Conservation (phyloP, 2,329 filamentous ascomycete genomes). For the Colletotrichum sublineola region DNA sequence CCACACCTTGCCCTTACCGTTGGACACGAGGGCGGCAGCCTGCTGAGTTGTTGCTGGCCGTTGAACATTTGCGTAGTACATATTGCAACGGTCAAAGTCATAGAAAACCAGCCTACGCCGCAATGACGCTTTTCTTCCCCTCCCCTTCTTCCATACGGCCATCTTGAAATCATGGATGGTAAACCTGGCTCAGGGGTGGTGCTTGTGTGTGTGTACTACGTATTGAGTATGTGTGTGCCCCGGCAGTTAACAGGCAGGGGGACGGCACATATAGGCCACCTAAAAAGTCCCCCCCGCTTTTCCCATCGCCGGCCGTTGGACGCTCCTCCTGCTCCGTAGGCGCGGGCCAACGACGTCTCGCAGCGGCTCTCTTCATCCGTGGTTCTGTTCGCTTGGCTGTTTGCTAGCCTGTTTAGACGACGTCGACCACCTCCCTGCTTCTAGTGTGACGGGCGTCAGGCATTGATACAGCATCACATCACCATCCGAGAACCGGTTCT, state of each 20-base stretch:
- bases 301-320: too few species aligned
- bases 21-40: constrained; percentile 8
- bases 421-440: not conserved
- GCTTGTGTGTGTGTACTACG: not conserved
- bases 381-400: not conserved
- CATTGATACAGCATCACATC: not conserved
- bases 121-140: constrained; percentile 21
- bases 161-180: constrained; percentile 14
- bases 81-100: not conserved
- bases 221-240: constrained; percentile 7
- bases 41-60: constrained; percentile 16
- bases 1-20: not conserved
- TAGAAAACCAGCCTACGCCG: not conserved
- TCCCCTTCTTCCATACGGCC: not conserved
- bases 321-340: not conserved
- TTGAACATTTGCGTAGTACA: not conserved
- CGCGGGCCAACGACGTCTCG: constrained; percentile 30
- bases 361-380: not conserved
- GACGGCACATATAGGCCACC: constrained; percentile 29
- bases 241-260: constrained; percentile 43
- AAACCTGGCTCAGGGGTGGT: constrained; percentile 14
- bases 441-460: not conserved
- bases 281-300: not conserved
- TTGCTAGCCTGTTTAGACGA: not conserved
- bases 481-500: constrained; percentile 8